These are phyloP conservation scores for Monilinia laxa DNA, from an alignment of 2,329 filamentous ascomycete species.

Conservation along the genomic window DNA sequence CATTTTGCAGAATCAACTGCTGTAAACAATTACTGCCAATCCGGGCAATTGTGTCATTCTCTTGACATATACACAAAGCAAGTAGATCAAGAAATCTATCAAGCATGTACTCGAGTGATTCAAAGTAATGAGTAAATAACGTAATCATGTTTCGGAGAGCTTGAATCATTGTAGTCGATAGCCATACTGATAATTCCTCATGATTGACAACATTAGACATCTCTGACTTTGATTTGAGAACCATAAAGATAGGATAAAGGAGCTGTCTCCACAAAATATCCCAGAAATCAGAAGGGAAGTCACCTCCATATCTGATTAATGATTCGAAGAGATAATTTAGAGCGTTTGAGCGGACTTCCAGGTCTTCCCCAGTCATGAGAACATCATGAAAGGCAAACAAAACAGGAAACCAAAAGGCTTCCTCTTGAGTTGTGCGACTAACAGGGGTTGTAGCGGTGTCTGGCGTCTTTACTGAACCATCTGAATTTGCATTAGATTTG, in stretches of 20 bases:
- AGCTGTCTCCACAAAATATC: slow-evolving; percentile 97
- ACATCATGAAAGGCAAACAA: slow-evolving; percentile 98
- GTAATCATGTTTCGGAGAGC: slow-evolving; percentile 97
- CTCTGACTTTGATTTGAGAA: slow-evolving; percentile 91
- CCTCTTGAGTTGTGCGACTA: slow-evolving; percentile 83
- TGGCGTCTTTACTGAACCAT: slow-evolving; percentile 39
- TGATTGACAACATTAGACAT: slow-evolving; percentile 95
- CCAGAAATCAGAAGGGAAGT: slow-evolving; percentile 95
- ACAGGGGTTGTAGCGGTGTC: slow-evolving; percentile 56
- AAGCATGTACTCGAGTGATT: slow-evolving; percentile 94
- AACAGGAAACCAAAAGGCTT: slow-evolving; percentile 98
- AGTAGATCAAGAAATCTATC: slow-evolving; percentile 94
- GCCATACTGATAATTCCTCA: slow-evolving; percentile 96
- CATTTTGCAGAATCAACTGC: slow-evolving; percentile 93
- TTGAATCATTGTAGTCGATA: slow-evolving; percentile 99
- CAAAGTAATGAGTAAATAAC: slow-evolving; percentile 98
- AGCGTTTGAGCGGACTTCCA: slow-evolving; percentile 88
- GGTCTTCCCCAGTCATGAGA: slow-evolving; percentile 96
- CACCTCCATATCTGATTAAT: slow-evolving; percentile 82
- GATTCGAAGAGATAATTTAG: slow-evolving; percentile 97
- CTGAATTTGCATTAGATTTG: slow-evolving; percentile 46
- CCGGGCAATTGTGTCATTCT: slow-evolving; percentile 96
- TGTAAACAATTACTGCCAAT: slow-evolving; percentile 98
- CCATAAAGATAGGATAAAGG: slow-evolving; percentile 97
- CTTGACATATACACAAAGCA: slow-evolving; percentile 95